phyloP scores from a whole-genome alignment of 2,329 filamentous ascomycete species.

The Pestalotiopsis sp. region DNA sequence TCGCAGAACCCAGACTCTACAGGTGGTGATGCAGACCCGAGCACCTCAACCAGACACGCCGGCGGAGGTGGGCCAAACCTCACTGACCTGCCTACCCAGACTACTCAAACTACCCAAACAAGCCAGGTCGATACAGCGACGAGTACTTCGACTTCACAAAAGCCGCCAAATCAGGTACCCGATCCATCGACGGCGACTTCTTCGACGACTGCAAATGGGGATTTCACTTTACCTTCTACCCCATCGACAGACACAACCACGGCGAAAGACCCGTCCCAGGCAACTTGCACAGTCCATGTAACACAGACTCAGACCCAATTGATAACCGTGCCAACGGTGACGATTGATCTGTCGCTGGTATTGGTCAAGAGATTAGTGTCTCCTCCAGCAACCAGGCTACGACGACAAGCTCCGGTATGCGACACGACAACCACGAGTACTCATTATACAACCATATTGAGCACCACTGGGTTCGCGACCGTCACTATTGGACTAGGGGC shows the following conservation, averaged over 20 bases:
- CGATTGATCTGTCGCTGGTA: not conserved
- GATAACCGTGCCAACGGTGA: not conserved
- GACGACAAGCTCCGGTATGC: not conserved
- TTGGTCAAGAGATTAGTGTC: not conserved
- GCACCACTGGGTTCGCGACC: not conserved
- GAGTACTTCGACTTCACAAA: not conserved
- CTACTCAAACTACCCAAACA: not conserved
- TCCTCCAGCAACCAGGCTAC: not conserved
- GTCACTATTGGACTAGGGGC: conserved; percentile 2
- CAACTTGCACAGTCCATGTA: not conserved
- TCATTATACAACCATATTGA: not conserved
- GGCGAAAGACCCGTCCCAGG: not conserved
- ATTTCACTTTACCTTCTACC: not conserved
- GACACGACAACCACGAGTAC: not conserved
- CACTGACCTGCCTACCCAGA: not conserved
- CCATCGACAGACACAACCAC: not conserved
- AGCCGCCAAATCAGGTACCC: not conserved
- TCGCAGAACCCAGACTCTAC: not conserved
- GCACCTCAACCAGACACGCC: not conserved
- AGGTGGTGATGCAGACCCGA: not conserved
- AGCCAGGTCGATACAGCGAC: not conserved
- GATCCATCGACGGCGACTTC: not conserved
- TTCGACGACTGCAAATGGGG: not conserved
- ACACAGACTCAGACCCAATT: not conserved
- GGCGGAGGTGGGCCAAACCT: not conserved